phyloP scores from a whole-genome alignment of 345 rosid genomes.

The Eucalyptus viminalis region DNA sequence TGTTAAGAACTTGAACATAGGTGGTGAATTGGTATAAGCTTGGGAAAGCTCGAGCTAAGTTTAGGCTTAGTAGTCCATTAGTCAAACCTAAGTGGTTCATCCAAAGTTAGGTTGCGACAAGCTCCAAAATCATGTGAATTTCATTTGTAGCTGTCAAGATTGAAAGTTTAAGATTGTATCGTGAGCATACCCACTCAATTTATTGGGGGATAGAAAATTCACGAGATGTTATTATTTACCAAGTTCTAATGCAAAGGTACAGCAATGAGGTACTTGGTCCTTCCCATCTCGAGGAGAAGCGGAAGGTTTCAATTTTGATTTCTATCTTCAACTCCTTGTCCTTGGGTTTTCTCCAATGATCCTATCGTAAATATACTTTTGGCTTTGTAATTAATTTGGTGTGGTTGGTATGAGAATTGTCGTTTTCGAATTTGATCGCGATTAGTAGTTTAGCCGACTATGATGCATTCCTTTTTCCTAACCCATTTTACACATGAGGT shows the following conservation, averaged over 20 bases:
- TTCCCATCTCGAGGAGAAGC: background rate
- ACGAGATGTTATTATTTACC: background rate
- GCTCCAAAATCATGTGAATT: background rate
- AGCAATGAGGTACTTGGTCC: background rate
- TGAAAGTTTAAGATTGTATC: background rate
- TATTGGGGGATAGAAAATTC: background rate
- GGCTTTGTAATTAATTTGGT: background rate
- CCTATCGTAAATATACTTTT: background rate
- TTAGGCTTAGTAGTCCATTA: too few relatives aligned
- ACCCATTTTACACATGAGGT: background rate
- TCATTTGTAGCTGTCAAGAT: background rate
- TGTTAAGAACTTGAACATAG: too few relatives aligned
- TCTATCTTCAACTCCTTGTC: background rate
- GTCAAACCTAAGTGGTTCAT: fast-evolving
- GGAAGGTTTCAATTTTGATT: background rate
- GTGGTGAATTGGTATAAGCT: too few relatives aligned
- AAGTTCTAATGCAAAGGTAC: background rate
- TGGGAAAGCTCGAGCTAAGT: fast-evolving
- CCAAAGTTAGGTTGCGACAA: fast-evolving
- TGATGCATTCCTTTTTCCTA: background rate
- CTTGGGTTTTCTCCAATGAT: background rate
- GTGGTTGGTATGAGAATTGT: background rate
- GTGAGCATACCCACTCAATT: background rate
- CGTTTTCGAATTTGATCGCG: background rate
- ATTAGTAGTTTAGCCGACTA: background rate